Evolutionary conservation across 2,329 filamentous ascomycete genomes (phyloP).

Genomic region (Fusarium agapanthi): DNA sequence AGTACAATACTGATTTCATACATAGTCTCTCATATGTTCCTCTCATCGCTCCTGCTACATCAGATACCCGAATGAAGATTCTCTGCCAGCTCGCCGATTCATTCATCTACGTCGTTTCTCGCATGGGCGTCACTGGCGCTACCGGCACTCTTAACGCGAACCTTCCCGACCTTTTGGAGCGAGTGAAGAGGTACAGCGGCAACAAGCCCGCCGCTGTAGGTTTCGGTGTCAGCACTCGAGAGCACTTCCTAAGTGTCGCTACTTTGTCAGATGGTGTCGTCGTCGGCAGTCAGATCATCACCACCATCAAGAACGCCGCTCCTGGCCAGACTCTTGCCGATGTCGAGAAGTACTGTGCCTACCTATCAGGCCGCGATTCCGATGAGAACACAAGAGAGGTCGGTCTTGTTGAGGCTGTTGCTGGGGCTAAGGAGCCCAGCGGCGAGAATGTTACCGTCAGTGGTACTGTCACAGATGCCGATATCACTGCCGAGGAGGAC

Average conservation of each 20-base stretch:
- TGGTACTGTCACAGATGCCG: slow-evolving; percentile 72
- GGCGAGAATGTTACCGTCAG: slow-evolving; percentile 60
- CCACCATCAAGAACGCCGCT: slow-evolving; percentile 63
- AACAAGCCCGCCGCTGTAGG: slow-evolving; percentile 91
- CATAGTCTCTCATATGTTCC: slow-evolving; percentile 90
- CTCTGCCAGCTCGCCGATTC: slow-evolving; percentile 97
- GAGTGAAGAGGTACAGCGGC: slow-evolving; percentile 92
- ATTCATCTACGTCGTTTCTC: slow-evolving; percentile 98
- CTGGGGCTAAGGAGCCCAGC: slow-evolving; percentile 56
- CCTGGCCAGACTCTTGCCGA: slow-evolving; percentile 62
- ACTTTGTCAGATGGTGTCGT: slow-evolving; percentile 92
- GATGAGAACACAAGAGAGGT: slow-evolving; percentile 68
- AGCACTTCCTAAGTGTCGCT: slow-evolving; percentile 89
- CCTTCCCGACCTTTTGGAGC: slow-evolving; percentile 81
- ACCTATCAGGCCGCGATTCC: slow-evolving; percentile 62
- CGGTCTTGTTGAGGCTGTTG: slow-evolving; percentile 73
- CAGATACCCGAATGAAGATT: slow-evolving; percentile 91
- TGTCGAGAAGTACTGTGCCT: slow-evolving; percentile 87
- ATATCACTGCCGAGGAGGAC: slow-evolving; percentile 64
- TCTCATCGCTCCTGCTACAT: slow-evolving; percentile 94
- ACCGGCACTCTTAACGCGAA: slow-evolving; percentile 82
- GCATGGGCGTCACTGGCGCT: slow-evolving; percentile 96
- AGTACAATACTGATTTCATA: not conserved
- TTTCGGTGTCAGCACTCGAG: slow-evolving; percentile 94
- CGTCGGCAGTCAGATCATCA: slow-evolving; percentile 95